A percentile compares a stretch with the other conserved stretches of the same genome.
phyloP scores from a whole-genome alignment of 176 grass and related monocot species.

The Tuctoria greenei region DNA sequence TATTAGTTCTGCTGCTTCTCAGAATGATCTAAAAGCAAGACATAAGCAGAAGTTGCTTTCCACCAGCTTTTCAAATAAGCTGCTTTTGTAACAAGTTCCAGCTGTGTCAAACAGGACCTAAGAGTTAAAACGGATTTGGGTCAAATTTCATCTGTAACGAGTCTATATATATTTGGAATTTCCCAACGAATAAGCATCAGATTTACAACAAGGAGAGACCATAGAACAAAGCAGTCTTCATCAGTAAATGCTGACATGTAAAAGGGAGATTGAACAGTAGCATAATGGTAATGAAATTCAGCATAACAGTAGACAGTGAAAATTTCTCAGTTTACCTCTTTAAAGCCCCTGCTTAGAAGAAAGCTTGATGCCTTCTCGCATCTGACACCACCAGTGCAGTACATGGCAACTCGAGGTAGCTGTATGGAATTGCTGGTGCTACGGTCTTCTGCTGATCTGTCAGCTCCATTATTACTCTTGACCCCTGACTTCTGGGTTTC shows the following conservation, averaged over 20 bases:
- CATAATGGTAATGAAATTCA: conserved; percentile 18
- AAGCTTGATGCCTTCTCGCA: conserved; percentile 98
- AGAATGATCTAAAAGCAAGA: no score
- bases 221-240: no score
- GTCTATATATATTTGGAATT: no score
- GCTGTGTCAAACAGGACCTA: no score
- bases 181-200: no score
- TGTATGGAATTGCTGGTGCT: conserved; percentile 26
- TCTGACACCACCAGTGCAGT: conserved; percentile 96
- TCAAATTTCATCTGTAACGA: no score
- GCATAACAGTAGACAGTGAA: neutral
- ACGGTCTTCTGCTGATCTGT: neutral
- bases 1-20: no score
- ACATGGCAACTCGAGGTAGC: conserved; percentile 95
- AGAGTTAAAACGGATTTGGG: no score
- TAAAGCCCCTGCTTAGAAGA: conserved; percentile 91
- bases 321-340: conserved; percentile 57
- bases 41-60: no score
- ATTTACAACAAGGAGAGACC: no score
- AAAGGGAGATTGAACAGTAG: neutral
- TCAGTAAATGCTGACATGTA: neutral
- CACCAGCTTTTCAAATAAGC: no score
- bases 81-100: no score
- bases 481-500: conserved; percentile 18
- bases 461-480: conserved; percentile 7